Evolutionary conservation across 116 monocot species (phyloP).

Genomic region (Papilionanthe hybrid): DNA sequence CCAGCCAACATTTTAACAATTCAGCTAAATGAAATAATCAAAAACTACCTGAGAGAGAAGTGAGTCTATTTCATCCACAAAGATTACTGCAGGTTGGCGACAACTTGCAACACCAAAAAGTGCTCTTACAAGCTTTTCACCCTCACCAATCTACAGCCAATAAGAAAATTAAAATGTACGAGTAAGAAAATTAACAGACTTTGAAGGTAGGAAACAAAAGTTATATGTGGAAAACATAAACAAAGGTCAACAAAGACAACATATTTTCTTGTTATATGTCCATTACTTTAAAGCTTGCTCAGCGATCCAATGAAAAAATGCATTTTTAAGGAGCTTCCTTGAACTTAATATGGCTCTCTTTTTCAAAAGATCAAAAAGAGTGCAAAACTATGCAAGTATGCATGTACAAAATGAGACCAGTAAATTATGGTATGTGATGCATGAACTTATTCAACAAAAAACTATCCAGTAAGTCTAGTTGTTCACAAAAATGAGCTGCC

Average conservation of each 20-base stretch:
- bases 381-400: too few relatives aligned
- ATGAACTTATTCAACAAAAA: too few relatives aligned
- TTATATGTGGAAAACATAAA: neutral
- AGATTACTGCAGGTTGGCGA: constrained; percentile 94
- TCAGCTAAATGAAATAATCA: neutral
- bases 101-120: constrained; percentile 96
- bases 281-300: neutral
- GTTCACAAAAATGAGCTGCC: too few relatives aligned
- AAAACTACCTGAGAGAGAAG: constrained; percentile 74
- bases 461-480: too few relatives aligned
- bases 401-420: too few relatives aligned
- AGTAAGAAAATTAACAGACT: neutral
- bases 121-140: constrained; percentile 89
- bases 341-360: too few relatives aligned
- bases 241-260: neutral
- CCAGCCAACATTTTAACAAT: neutral
- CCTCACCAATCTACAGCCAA: constrained; percentile 79
- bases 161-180: neutral
- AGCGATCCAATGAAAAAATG: neutral
- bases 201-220: neutral
- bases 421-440: too few relatives aligned
- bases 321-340: neutral
- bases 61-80: constrained; percentile 96
- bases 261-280: neutral
- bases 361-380: too few relatives aligned